Percentiles rank a stretch among this genome's conserved stretches.
These are phyloP conservation scores for Isabelozyma gotoi DNA, from an alignment of 805 yeast species.

Conservation along the genomic window DNA sequence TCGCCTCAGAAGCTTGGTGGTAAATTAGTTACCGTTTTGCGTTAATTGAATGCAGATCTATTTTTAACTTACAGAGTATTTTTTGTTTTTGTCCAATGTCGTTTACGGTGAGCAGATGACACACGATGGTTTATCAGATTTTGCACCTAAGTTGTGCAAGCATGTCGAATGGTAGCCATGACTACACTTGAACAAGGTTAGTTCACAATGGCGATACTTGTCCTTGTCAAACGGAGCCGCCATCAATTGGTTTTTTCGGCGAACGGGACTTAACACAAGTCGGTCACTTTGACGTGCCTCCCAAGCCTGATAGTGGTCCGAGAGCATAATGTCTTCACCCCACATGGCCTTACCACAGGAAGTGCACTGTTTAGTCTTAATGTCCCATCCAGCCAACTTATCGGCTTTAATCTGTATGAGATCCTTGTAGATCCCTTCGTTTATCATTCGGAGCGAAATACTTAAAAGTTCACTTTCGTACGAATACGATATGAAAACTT, in stretches of 20 bases:
- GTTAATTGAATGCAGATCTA: no score
- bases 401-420: conserved; percentile 42
- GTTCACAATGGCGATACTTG: conserved; percentile 23
- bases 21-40: no score
- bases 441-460: conserved; percentile 53
- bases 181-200: conserved; percentile 60
- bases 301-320: conserved; percentile 57
- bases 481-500: conserved; percentile 61
- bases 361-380: conserved; percentile 56
- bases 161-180: conserved; percentile 68
- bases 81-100: no score
- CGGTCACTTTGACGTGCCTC: conserved; percentile 36
- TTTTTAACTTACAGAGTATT: no score
- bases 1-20: no score
- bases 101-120: conserved; percentile 16
- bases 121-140: conserved; percentile 14
- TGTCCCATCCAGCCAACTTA: conserved; percentile 59
- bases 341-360: conserved; percentile 73
- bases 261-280: conserved; percentile 3
- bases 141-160: conserved; percentile 41
- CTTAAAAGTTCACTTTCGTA: conserved; percentile 60
- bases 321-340: conserved; percentile 56
- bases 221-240: conserved; percentile 4
- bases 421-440: conserved; percentile 52
- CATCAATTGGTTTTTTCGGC: not conserved